A percentile compares a stretch with the other conserved stretches of the same genome.
Conservation (phyloP, 768 basidiomycete species). For the Panaeolus cyanescens region DNA sequence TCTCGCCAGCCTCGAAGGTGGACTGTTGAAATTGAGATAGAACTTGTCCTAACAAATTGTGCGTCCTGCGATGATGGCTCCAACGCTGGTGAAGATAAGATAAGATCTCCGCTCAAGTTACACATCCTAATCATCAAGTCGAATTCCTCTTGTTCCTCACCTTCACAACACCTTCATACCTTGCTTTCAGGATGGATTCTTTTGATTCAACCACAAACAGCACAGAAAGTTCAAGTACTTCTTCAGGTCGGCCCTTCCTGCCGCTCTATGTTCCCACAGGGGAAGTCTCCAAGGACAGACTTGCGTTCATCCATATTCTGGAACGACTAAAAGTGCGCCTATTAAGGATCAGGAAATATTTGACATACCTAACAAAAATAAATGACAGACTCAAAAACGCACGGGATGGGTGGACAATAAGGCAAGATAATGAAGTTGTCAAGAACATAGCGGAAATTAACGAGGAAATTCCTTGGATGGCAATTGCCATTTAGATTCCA, state of each 20-base stretch:
- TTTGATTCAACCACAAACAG: background rate
- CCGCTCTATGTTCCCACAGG: constrained; percentile 59
- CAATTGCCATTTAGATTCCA: constrained; percentile 62
- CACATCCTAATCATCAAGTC: background rate
- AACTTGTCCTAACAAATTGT: too few species aligned
- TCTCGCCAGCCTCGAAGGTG: too few species aligned
- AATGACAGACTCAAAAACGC: constrained; percentile 82
- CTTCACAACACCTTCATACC: background rate
- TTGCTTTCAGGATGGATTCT: too few species aligned
- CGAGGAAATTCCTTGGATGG: constrained; percentile 6
- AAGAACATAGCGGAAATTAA: too few species aligned
- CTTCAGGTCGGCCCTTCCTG: constrained; percentile 46
- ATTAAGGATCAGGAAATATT: too few species aligned
- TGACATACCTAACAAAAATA: background rate
- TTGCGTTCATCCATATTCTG: constrained; percentile 89
- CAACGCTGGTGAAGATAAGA: background rate
- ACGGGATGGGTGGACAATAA: constrained; percentile 93
- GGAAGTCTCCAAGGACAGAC: constrained; percentile 60
- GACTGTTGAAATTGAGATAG: too few species aligned
- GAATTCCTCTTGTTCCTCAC: background rate
- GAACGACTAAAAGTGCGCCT: constrained; percentile 79
- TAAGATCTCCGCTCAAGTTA: background rate
- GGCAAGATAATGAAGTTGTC: constrained; percentile 39
- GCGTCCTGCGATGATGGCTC: background rate
- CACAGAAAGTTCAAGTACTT: constrained; percentile 9